Base-by-base conservation (phyloP, 768 basidiomycete species). In the Russula sp. region DNA sequence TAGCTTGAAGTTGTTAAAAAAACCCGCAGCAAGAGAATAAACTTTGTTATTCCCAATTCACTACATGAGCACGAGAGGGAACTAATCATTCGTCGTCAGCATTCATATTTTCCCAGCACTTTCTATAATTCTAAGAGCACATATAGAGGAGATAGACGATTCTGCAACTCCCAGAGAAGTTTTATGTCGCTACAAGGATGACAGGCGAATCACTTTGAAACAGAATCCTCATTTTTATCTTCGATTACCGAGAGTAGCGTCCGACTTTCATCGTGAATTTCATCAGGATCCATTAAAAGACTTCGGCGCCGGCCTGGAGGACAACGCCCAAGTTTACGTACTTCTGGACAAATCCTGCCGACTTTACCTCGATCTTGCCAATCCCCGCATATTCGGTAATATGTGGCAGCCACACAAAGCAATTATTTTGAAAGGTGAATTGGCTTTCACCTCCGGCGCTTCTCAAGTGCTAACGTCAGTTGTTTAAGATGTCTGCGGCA, bases 351-450 rank as follows among this genome's bases (percentile, higher is more conserved):
- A 48, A 27, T 35, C 44, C 32, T 57, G 31, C 45, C 44, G 32
- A 32, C 34, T 57, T 20, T 57, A 45, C 45, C 56, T 57, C 22
- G 56, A 57, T 2, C 14, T n/a, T 3, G 14, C 44, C 32, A 20
- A n/a, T 20, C 45, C 31, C n/a, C 56, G 34, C 13, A 5, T 22
- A 34, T 57, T 39, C 20, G 60, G 60, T 10, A 61, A 61, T n/a
- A 1, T 61, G 16, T 61, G 60, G 60, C 55, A 55, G 31, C 53
- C 60, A 4, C 9, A 47, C 34, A 2, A 31, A 14, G 27, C 14
- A 16, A 35, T 61, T 18, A 61, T 55, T 16, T 20, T 61, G 40
- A 61, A 27, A 27, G 27, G 27, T 27, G 27, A 27, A 27, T 27
- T 27, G 27, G 27, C 3, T 27, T 27, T 27, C 13, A 8, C 6